A percentile compares a stretch with the other conserved stretches of the same genome.
Conservation (phyloP, 2,329 filamentous ascomycete species). For the Penicillium verrucosum region DNA sequence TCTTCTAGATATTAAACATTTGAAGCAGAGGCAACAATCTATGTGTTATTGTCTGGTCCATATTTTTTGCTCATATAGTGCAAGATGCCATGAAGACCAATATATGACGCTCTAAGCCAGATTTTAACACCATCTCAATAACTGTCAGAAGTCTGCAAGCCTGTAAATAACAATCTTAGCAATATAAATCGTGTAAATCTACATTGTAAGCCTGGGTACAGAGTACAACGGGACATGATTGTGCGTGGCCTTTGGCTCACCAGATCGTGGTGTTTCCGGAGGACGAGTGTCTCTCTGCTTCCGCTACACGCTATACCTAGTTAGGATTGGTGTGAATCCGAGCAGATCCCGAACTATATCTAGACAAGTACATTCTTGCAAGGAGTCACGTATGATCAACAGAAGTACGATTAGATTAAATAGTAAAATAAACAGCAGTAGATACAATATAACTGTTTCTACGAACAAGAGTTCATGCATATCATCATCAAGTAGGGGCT, state of each 20-base stretch:
- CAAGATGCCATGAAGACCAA: not conserved
- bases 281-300: not conserved
- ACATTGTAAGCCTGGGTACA: not conserved
- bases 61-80: not conserved
- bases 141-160: not conserved
- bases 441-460: no score
- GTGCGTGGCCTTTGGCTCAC: not conserved
- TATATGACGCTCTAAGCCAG: not conserved
- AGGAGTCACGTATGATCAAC: not conserved
- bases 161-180: not conserved
- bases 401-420: not conserved
- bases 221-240: not conserved
- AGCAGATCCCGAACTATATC: not conserved
- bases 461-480: no score
- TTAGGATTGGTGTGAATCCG: not conserved
- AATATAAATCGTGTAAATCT: not conserved
- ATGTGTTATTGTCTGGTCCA: not conserved
- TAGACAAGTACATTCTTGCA: not conserved
- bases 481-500: no score
- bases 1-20: not conserved
- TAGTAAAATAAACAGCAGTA: no score
- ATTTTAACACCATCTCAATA: not conserved
- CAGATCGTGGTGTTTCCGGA: not conserved
- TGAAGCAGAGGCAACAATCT: not conserved
- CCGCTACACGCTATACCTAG: not conserved